Percentiles rank a stretch among this genome's conserved stretches.
These are phyloP conservation scores for Myriosclerotinia scirpicola DNA, from an alignment of 2,329 filamentous ascomycete genomes.

Conservation along the genomic window DNA sequence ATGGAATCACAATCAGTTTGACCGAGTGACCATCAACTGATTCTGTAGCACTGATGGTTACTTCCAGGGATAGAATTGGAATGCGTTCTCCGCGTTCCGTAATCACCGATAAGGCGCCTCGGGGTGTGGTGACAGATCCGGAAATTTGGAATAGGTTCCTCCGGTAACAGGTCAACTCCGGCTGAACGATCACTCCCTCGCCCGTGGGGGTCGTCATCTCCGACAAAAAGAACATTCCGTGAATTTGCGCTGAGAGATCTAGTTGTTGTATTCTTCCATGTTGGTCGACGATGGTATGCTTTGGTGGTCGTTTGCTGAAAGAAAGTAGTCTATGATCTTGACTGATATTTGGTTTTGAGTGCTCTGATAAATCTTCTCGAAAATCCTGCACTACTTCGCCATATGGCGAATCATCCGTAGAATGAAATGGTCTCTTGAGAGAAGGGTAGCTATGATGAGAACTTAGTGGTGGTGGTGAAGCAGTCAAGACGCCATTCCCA, in stretches of 20 bases:
- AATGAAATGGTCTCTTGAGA: slow-evolving; percentile 39
- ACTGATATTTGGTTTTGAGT: slow-evolving; percentile 38
- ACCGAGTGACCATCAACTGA: slow-evolving; percentile 91
- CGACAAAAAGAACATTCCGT: slow-evolving; percentile 87
- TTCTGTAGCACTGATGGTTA: slow-evolving; percentile 88
- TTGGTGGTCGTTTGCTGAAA: slow-evolving; percentile 41
- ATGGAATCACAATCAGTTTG: slow-evolving; percentile 93
- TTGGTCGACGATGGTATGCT: slow-evolving; percentile 51
- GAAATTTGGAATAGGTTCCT: slow-evolving; percentile 96
- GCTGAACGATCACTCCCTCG: slow-evolving; percentile 58
- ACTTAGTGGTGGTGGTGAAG: slow-evolving; percentile 36
- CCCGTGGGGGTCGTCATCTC: slow-evolving; percentile 52
- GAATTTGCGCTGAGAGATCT: slow-evolving; percentile 65
- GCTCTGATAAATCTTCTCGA: slow-evolving; percentile 38
- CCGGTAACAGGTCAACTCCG: slow-evolving; percentile 91
- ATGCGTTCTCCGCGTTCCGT: slow-evolving; percentile 83
- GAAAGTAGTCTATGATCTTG: slow-evolving; percentile 41
- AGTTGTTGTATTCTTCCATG: slow-evolving; percentile 50
- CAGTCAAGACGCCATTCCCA: slow-evolving; percentile 32
- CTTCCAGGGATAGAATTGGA: slow-evolving; percentile 77
- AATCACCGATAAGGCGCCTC: slow-evolving; percentile 75
- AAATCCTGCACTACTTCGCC: slow-evolving; percentile 36
- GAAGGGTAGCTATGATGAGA: slow-evolving; percentile 40
- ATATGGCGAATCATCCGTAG: slow-evolving; percentile 36
- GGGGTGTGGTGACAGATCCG: slow-evolving; percentile 78